Evolutionary conservation across 306 rosid species (phyloP).

Genomic region (Nissolia schottii): DNA sequence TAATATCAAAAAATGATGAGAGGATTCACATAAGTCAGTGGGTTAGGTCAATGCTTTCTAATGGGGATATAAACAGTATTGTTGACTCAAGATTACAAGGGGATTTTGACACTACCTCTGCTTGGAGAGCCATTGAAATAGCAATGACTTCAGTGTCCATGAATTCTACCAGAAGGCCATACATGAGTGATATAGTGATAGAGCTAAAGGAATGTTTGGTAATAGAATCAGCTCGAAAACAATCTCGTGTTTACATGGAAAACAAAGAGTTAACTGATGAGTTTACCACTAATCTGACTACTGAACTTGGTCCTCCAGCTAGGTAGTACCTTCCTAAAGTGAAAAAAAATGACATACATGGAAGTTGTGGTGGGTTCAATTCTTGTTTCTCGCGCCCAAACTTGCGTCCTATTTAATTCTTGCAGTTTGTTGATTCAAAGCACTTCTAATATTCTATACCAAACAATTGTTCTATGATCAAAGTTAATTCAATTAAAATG

Average conservation of each 20-base stretch:
- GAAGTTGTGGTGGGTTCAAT: slow-evolving; percentile 4
- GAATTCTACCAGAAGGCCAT: slow-evolving; percentile 27
- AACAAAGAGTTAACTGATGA: background rate
- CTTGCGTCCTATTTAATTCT: background rate
- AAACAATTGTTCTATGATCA: too few species aligned
- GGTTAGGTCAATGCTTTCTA: background rate
- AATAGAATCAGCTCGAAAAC: background rate
- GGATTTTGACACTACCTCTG: slow-evolving; percentile 17
- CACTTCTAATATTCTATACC: too few species aligned
- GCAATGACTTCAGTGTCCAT: slow-evolving; percentile 40
- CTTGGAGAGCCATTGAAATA: slow-evolving; percentile 40
- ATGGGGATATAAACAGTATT: background rate
- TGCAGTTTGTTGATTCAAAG: too few species aligned
- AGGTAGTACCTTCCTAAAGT: background rate
- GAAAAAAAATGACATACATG: background rate
- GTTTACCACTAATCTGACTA: background rate
- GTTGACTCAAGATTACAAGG: slow-evolving; percentile 35
- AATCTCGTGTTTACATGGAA: background rate
- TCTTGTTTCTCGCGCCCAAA: background rate
- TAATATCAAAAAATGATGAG: background rate
- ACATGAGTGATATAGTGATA: slow-evolving; percentile 29
- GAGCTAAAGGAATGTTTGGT: slow-evolving; percentile 37
- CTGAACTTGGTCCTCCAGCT: background rate
- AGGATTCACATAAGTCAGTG: background rate
- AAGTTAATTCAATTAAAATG: too few species aligned